A percentile compares a stretch with the other conserved stretches of the same genome.
phyloP scores from a whole-genome alignment of 225 moss, liverwort and hornwort genomes.

The Asterella californica region DNA sequence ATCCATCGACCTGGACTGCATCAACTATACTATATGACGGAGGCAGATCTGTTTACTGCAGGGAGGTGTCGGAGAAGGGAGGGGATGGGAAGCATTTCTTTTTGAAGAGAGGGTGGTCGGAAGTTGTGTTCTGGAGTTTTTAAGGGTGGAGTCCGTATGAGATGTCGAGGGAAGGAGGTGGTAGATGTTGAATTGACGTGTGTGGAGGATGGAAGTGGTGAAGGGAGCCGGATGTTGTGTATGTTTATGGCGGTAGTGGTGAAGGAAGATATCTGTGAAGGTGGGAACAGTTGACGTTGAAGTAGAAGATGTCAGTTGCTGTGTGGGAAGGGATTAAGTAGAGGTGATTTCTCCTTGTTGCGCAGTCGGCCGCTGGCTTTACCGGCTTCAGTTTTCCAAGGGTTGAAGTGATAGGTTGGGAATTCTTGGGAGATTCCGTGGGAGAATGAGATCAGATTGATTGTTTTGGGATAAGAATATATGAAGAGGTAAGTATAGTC shows the following conservation, averaged over 20 bases:
- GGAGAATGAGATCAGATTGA: constrained; percentile 37
- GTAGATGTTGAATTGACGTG: constrained; percentile 28
- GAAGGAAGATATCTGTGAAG: constrained; percentile 37
- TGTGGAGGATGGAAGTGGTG: constrained; percentile 44
- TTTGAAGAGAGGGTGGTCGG: constrained; percentile 33
- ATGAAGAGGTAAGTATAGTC: constrained; percentile 35
- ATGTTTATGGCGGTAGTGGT: constrained; percentile 34
- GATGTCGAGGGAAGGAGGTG: constrained; percentile 35
- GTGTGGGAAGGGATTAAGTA: constrained; percentile 40
- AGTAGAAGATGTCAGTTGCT: constrained; percentile 46
- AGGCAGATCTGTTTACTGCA: constrained; percentile 33
- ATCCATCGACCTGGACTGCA: constrained; percentile 39
- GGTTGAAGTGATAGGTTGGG: constrained; percentile 34
- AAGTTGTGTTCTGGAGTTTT: constrained; percentile 26
- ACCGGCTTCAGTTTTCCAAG: constrained; percentile 8
- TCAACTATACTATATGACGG: constrained; percentile 36
- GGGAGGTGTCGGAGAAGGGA: constrained; percentile 40
- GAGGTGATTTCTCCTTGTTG: constrained; percentile 32
- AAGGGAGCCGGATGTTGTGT: constrained; percentile 45
- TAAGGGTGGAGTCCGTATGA: constrained; percentile 40
- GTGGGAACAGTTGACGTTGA: constrained; percentile 38
- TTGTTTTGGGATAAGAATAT: constrained; percentile 39
- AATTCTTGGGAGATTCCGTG: constrained; percentile 29
- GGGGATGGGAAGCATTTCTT: constrained; percentile 30
- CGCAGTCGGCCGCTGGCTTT: constrained; percentile 24